phyloP scores from a whole-genome alignment of 225 moss, liverwort and hornwort genomes.

The Thuidium tamariscinum region DNA sequence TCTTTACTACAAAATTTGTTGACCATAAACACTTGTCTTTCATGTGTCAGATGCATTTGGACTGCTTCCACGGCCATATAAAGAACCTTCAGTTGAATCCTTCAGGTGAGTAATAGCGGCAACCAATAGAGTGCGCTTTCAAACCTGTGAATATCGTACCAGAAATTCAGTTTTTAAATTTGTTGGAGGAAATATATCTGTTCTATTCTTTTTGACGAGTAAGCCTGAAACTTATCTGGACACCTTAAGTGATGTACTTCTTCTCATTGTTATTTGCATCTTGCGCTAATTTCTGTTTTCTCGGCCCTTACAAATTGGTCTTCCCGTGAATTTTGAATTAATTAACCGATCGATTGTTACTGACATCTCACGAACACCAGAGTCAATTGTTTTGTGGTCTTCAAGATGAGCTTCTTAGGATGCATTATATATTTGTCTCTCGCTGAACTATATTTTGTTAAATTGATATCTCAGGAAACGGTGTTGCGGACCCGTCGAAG shows the following conservation, averaged over 20 bases:
- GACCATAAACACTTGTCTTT: not conserved
- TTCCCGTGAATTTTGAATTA: not conserved
- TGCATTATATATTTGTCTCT: not conserved
- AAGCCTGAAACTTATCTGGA: not conserved
- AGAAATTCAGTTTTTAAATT: not conserved
- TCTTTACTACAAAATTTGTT: not conserved
- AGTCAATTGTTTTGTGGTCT: not conserved
- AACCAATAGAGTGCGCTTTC: not conserved
- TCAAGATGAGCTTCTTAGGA: not conserved
- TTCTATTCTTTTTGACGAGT: not conserved
- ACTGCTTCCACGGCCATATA: constrained; percentile 25
- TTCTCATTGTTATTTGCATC: not conserved
- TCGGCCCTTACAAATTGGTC: not conserved
- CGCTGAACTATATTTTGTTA: not conserved
- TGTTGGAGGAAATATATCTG: not conserved
- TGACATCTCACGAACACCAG: not conserved
- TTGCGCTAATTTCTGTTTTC: not conserved
- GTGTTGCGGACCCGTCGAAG: constrained; percentile 52
- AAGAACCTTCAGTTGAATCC: constrained; percentile 8
- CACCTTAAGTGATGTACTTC: not conserved
- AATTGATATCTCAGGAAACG: constrained; percentile 38
- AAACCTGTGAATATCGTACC: not conserved
- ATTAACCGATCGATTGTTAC: not conserved
- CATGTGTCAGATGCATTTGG: constrained; percentile 29
- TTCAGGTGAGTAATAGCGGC: not conserved